Evolutionary conservation across 176 grass and related monocot species (phyloP), one percentile per base, ranked within the genome.

Genomic region (Zoysia japonica): DNA sequence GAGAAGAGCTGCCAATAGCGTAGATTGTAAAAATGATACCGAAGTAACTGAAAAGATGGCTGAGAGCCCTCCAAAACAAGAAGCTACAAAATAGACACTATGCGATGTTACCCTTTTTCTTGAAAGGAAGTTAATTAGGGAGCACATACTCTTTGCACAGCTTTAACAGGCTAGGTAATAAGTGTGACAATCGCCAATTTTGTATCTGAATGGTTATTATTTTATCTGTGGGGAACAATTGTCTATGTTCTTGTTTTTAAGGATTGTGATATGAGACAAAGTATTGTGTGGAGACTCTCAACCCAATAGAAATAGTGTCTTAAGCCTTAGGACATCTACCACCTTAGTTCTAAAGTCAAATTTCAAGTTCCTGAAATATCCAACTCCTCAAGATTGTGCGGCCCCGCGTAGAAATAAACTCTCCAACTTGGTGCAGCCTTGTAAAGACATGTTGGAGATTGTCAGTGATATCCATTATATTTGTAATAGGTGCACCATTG

Each of bases 31-130:
- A 61, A 61, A 61, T 6, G 45, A 85, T 37, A 56, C 78, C 9
- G 60, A 80, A 88, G 57, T 28, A 14, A 71, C 49, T 71, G 78
- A 71, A 71, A 51, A 80, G 71, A 14, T 59, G 5, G n/a, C 82
- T 51, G 65, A 71, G 41, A 66, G 39, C 47, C 71, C 60, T 71
- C 82, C 82, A 15, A 85, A 81, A 37, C 45, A 81, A 81, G 87
- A 85, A 61, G 28, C 44, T 39, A 28, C n/a, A 11, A 89, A 81
- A 85, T 85, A 85, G 59, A 76, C 35, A 16, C 1, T 38, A 59
- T 12, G 9, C 5, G 6, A 17, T 37, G 9, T 70, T 88, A 39
- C n/a, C 38, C 43, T 17, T 54, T 20, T 56, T 5, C n/a, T 6
- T 6, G 15, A 17, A 73, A 55, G 38, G 15, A 63, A 63, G 8